Percentiles rank a stretch among this genome's conserved stretches.
Conservation (phyloP, 148 eudicot genomes). For the Rhododendron molle region DNA sequence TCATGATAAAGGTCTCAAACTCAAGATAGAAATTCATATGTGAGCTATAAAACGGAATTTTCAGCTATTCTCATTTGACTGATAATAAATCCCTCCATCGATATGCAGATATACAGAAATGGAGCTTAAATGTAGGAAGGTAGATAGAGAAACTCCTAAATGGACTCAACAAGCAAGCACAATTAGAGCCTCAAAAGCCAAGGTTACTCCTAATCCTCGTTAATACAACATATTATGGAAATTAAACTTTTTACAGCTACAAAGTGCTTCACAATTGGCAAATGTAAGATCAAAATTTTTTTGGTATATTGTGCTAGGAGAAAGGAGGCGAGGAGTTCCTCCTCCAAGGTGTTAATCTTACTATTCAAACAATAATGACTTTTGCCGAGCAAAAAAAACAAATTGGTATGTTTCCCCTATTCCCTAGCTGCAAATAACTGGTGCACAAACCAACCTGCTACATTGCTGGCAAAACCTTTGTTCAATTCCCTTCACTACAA, state of each 20-base stretch:
- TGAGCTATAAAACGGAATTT: not conserved
- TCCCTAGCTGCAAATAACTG: not conserved
- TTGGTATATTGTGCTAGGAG: too few species aligned
- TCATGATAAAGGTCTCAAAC: not conserved
- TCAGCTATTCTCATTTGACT: not conserved
- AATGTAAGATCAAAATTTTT: not conserved
- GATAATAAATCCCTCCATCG: not conserved
- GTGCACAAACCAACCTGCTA: conserved; percentile 69
- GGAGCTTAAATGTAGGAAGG: not conserved
- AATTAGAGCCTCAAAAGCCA: not conserved
- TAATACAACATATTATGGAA: not conserved
- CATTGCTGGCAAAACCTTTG: conserved; percentile 99
- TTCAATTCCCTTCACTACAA: conserved; percentile 75
- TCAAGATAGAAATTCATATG: not conserved
- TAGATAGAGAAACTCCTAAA: not conserved
- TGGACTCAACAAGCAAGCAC: not conserved
- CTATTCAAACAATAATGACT: too few species aligned
- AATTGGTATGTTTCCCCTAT: not conserved
- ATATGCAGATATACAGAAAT: not conserved
- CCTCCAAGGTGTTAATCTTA: too few species aligned
- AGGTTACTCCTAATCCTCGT: not conserved
- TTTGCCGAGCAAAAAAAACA: too few species aligned
- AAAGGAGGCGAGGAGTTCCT: too few species aligned
- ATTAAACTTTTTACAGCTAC: not conserved
- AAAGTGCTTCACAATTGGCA: not conserved